These are phyloP conservation scores for Sonneratia alba DNA, from an alignment of 345 rosid species.

Conservation along the genomic window DNA sequence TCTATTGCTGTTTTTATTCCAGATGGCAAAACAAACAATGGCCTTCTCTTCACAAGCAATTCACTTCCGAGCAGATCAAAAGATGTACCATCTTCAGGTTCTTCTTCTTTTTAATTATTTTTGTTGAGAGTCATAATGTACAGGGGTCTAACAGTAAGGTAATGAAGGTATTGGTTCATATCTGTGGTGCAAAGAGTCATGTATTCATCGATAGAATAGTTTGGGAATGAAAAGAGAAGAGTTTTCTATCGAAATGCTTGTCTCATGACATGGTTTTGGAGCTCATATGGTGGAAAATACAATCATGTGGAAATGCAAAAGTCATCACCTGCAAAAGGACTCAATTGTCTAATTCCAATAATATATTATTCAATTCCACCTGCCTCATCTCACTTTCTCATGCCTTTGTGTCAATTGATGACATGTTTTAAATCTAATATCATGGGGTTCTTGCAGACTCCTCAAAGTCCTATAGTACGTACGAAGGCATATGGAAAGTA, in stretches of 20 bases:
- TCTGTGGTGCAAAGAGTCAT: background rate
- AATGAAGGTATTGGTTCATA: background rate
- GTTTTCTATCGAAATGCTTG: no score
- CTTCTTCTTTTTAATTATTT: background rate
- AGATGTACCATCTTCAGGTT: conserved; percentile 95
- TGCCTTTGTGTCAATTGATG: background rate
- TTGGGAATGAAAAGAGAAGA: no score
- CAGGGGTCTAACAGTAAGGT: background rate
- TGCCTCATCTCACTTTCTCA: no score
- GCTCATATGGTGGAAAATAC: no score
- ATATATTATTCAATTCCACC: no score
- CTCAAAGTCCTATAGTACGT: conserved; percentile 88
- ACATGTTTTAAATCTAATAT: conserved; percentile 1
- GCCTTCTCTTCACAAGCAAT: conserved; percentile 82
- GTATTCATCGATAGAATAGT: background rate
- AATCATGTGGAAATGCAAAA: no score
- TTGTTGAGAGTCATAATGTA: background rate
- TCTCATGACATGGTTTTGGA: no score
- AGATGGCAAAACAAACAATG: conserved; percentile 99
- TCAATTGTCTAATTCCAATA: no score
- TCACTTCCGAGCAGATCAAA: conserved; percentile 80
- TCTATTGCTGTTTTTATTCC: conserved; percentile 7
- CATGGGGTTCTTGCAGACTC: conserved; percentile 62
- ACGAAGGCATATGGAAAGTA: conserved; percentile 65
- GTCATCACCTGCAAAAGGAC: no score